Base-by-base conservation (phyloP, 1,284 basidiomycete species). In the Sanghuangporus weigelae region DNA sequence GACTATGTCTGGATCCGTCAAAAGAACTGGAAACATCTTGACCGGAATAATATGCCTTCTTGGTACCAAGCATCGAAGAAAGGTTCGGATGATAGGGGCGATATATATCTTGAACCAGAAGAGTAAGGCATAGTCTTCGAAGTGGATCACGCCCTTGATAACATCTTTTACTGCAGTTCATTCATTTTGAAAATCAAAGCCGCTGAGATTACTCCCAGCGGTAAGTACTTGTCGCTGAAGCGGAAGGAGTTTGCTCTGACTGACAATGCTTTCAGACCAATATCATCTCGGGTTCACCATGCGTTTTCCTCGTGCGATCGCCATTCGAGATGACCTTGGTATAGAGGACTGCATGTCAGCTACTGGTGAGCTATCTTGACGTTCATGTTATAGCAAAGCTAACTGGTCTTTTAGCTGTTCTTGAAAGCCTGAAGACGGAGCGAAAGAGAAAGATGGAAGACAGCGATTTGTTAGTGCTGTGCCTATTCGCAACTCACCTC, bases 131-230 rank as follows among this genome's bases (percentile, higher is more conserved):
- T 46, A 38, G 14, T 57, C 60, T 36, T 21, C 21, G 19, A 12
- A 7, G 31, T n/a, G 48, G 39, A 10, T 55, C 31, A 14, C 21
- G 39, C 51, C 12, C 46, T 62, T 53, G 68, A 63, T 56, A 31
- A 49, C 42, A 62, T 36, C 31, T 50, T 60, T 53, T 6, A 19
- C 35, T 51, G 5, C 61, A 93, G 92, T 65, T 93, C 92, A 0
- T 94, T 95, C 74, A 89, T 97, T 39, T 68, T 97, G 67, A 90
- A 90, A 69, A 84, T 97, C 62, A 97, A 97, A 73, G 95, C 92
- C 0, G 90, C 94, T 0, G 94, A 96, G 72, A 91, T 97, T 60
- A 85, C 85, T 1, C 76, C 80, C 11, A 83, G 91, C 19, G 88
- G 93, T 87, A 62, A 68, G 77, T 69, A 8, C 44, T 54, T 35